Conservation (phyloP, 2,329 filamentous ascomycete genomes). For the Penicillium palitans region DNA sequence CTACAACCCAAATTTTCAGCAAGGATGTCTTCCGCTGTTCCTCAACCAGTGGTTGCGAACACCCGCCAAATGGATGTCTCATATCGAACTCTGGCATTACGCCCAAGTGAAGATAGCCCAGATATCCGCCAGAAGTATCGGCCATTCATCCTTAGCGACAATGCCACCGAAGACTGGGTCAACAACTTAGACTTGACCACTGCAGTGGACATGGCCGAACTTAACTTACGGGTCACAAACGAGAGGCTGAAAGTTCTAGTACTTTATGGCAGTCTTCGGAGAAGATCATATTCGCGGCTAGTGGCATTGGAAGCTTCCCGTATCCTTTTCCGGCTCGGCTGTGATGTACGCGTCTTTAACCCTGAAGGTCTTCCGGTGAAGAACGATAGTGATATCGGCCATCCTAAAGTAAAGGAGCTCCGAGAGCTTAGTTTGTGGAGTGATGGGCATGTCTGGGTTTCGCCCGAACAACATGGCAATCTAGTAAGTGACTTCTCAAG, state of each 20-base stretch:
- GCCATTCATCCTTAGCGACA: slow-evolving; percentile 54
- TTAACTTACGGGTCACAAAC: slow-evolving; percentile 44
- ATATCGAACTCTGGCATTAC: slow-evolving; percentile 47
- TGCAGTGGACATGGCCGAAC: slow-evolving; percentile 52
- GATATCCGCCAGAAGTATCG: slow-evolving; percentile 53
- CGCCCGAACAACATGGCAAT: slow-evolving; percentile 67
- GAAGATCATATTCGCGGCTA: slow-evolving; percentile 59
- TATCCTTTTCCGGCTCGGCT: slow-evolving; percentile 64
- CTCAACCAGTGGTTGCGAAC: not conserved
- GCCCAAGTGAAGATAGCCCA: slow-evolving; percentile 49
- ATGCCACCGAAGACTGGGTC: slow-evolving; percentile 56
- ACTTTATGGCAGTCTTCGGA: slow-evolving; percentile 60
- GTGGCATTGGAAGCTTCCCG: slow-evolving; percentile 61
- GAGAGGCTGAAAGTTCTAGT: slow-evolving; percentile 58
- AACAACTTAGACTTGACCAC: slow-evolving; percentile 57
- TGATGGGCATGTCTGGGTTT: slow-evolving; percentile 66
- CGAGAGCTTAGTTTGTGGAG: slow-evolving; percentile 63
- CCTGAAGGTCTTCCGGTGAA: slow-evolving; percentile 62
- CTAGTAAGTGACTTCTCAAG: slow-evolving; percentile 43
- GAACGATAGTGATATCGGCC: slow-evolving; percentile 59
- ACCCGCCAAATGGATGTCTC: not conserved
- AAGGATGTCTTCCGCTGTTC: slow-evolving; percentile 4
- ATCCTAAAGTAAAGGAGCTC: slow-evolving; percentile 64
- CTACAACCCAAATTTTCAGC: not conserved
- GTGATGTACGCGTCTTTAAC: slow-evolving; percentile 65